A percentile compares a stretch with the other conserved stretches of the same genome.
Conservation (phyloP, 2,329 filamentous ascomycete species). For the Cladosporium phlei region DNA sequence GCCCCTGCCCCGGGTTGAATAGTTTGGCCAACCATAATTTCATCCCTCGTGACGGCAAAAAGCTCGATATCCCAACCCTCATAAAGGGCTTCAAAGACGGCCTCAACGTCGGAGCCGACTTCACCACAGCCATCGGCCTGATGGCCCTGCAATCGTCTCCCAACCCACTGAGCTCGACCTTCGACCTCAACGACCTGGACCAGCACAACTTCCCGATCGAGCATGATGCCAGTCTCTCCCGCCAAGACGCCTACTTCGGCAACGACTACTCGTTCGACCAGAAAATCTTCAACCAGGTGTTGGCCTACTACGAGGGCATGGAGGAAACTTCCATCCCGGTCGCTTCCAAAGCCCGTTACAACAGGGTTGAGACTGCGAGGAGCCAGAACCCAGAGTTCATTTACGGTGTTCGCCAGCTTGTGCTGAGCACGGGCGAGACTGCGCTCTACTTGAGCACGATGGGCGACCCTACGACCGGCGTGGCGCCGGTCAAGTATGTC, state of each 20-base stretch:
- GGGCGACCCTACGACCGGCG: constrained; percentile 28
- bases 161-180: constrained; percentile 17
- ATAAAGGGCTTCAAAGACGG: constrained; percentile 25
- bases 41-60: constrained; percentile 23
- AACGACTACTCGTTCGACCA: constrained; percentile 33
- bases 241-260: constrained; percentile 32
- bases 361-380: constrained; percentile 26
- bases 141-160: constrained; percentile 23
- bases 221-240: constrained; percentile 34
- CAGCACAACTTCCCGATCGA: constrained; percentile 35
- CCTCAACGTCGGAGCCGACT: constrained; percentile 28
- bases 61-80: constrained; percentile 24
- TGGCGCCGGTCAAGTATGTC: constrained; percentile 33
- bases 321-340: constrained; percentile 1
- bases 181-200: constrained; percentile 26
- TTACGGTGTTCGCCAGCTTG: constrained; percentile 30
- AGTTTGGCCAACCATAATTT: constrained; percentile 21
- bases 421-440: constrained; percentile 36
- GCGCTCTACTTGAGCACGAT: constrained; percentile 35
- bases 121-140: constrained; percentile 26
- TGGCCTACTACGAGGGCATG: constrained; percentile 11
- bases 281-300: constrained; percentile 24
- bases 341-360: constrained; percentile 3
- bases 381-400: constrained; percentile 25
- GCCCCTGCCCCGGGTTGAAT: no score